Conservation (phyloP, 495 filamentous ascomycete species). For the Penicillium robsamsonii region DNA sequence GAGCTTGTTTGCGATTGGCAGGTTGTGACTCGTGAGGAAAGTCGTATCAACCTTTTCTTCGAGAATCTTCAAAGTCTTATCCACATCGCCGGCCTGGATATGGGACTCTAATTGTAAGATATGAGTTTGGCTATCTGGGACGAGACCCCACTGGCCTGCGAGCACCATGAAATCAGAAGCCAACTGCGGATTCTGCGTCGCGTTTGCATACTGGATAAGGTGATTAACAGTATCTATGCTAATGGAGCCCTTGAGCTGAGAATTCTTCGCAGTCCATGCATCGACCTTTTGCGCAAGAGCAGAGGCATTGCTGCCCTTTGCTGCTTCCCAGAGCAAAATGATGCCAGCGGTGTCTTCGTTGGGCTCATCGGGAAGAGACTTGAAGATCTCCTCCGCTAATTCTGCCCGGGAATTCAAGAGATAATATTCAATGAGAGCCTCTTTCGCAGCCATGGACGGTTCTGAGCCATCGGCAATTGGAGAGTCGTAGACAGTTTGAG, state of each 20-base stretch:
- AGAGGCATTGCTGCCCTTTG: conserved; percentile 65
- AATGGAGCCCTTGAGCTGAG: conserved; percentile 42
- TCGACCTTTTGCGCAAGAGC: conserved; percentile 66
- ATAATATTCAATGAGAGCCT: conserved; percentile 53
- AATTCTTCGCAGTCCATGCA: conserved; percentile 43
- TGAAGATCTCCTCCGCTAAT: conserved; percentile 64
- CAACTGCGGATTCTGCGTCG: conserved; percentile 63
- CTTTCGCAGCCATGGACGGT: conserved; percentile 48
- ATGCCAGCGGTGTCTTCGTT: conserved; percentile 61
- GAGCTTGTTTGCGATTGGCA: conserved; percentile 69
- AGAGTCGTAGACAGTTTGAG: conserved; percentile 54
- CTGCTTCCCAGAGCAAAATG: conserved; percentile 72
- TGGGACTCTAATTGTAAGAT: conserved; percentile 74
- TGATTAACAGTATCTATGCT: conserved; percentile 71
- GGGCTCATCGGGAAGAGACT: conserved; percentile 52
- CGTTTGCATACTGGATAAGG: conserved; percentile 71
- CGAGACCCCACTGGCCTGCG: conserved; percentile 58
- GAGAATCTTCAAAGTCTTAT: conserved; percentile 62
- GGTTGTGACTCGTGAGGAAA: conserved; percentile 51
- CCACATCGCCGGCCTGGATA: conserved; percentile 64
- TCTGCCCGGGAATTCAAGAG: conserved; percentile 56
- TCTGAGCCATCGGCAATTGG: conserved; percentile 42
- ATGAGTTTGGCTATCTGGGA: conserved; percentile 62
- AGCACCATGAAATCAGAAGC: conserved; percentile 70
- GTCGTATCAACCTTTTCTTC: conserved; percentile 56